Conservation (phyloP, 2,329 filamentous ascomycete species). For the Hymenoscyphus fraxineus region DNA sequence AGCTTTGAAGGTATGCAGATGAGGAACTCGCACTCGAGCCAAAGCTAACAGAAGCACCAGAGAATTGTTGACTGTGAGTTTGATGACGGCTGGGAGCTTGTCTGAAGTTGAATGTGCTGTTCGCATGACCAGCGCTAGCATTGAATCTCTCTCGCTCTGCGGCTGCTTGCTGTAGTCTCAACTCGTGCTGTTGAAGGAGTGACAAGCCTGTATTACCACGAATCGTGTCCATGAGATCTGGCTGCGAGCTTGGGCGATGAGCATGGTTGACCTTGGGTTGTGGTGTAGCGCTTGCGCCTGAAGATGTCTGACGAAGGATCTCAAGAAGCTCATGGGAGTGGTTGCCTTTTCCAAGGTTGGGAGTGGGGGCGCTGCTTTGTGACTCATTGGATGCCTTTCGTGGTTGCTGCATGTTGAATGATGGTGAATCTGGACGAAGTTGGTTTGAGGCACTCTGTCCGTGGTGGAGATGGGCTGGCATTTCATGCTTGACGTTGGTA, state of each 20-base stretch:
- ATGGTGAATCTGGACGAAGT: neutral
- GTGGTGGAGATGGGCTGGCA: neutral
- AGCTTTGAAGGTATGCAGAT: neutral
- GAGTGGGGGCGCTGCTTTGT: neutral
- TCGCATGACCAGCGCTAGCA: too few relatives aligned
- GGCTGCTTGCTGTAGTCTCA: neutral
- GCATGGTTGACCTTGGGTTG: neutral
- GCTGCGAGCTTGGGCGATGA: neutral
- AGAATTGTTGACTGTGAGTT: neutral
- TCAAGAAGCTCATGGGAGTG: neutral
- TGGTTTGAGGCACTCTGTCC: neutral
- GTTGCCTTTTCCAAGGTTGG: neutral
- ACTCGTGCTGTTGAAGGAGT: neutral
- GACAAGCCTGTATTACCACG: neutral
- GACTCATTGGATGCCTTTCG: neutral
- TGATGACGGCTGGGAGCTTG: neutral
- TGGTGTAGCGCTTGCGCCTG: neutral
- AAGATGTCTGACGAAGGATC: neutral
- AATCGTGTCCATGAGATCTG: neutral
- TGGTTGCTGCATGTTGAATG: neutral
- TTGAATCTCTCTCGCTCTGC: too few relatives aligned
- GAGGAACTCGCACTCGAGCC: neutral
- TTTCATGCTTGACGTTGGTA: neutral
- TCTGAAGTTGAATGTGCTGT: neutral
- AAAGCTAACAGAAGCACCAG: neutral